Evolutionary conservation across 352 stramenopile species (phyloP).

Genomic region (Pythium rishiriense): DNA sequence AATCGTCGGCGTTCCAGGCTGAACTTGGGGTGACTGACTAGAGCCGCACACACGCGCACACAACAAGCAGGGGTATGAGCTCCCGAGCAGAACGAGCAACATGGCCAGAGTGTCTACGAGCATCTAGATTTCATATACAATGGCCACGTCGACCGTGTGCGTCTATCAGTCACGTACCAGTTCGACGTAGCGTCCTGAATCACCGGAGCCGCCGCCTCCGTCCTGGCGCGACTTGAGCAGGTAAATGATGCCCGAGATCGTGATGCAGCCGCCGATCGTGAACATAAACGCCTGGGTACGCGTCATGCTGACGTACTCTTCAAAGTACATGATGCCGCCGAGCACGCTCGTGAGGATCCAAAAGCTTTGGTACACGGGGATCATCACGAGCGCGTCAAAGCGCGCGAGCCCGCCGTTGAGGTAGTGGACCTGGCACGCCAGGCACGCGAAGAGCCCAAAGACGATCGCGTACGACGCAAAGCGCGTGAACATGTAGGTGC

Average conservation of each 20-base stretch:
- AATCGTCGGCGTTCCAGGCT: slow-evolving; percentile 80
- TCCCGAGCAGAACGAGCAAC: slow-evolving; percentile 1
- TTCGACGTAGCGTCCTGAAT: slow-evolving; percentile 57
- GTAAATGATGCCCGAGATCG: slow-evolving; percentile 78
- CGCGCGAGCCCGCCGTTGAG: slow-evolving; percentile 87
- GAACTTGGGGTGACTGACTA: slow-evolving; percentile 78
- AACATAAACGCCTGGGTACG: slow-evolving; percentile 78
- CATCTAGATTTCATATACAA: slow-evolving; percentile 15
- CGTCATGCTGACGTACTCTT: slow-evolving; percentile 89
- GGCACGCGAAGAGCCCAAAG: slow-evolving; percentile 55
- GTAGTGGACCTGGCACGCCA: slow-evolving; percentile 86
- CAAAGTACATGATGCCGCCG: slow-evolving; percentile 93
- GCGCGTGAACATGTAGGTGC: slow-evolving; percentile 76
- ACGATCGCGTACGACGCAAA: slow-evolving; percentile 83
- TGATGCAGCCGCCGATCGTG: slow-evolving; percentile 67
- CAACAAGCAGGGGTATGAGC: slow-evolving; percentile 9
- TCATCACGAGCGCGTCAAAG: slow-evolving; percentile 88
- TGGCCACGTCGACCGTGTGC: not conserved
- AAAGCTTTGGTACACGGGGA: slow-evolving; percentile 91
- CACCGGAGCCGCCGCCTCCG: slow-evolving; percentile 27
- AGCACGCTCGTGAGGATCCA: slow-evolving; percentile 90
- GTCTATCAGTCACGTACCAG: slow-evolving; percentile 44
- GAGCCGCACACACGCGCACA: slow-evolving; percentile 3
- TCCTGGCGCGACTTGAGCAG: slow-evolving; percentile 60
- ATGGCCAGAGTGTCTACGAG: not conserved